Evolutionary conservation across 768 basidiomycete species (phyloP).

Genomic region (Leccinum disarticulatum): DNA sequence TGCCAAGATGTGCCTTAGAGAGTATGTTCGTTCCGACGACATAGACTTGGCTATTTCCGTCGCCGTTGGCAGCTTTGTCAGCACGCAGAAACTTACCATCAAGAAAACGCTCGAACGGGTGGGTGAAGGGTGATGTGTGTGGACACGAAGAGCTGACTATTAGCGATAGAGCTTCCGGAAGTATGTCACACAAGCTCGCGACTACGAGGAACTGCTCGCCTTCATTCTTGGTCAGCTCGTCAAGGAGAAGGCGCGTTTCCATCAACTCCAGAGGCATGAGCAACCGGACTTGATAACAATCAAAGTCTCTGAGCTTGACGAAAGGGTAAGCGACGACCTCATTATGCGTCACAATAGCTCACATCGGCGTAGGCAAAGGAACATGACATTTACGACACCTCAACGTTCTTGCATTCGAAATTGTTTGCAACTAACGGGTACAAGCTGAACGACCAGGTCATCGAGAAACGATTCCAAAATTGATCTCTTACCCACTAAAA

Average conservation of each 20-base stretch:
- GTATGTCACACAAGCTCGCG: conserved; percentile 92
- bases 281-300: conserved; percentile 78
- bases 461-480: conserved; percentile 72
- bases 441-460: conserved; percentile 57
- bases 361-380: conserved; percentile 75
- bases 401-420: conserved; percentile 81
- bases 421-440: conserved; percentile 91
- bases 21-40: conserved; percentile 94
- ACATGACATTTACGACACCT: conserved; percentile 90
- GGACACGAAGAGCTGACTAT: conserved; percentile 13
- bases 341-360: conserved; percentile 5
- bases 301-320: conserved; percentile 81
- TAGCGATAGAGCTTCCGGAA: conserved; percentile 84
- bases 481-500: conserved; percentile 17
- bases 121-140: not conserved
- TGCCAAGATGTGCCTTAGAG: conserved; percentile 96
- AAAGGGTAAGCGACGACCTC: conserved; percentile 56
- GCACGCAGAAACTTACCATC: conserved; percentile 96
- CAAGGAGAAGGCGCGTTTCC: conserved; percentile 87
- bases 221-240: conserved; percentile 93
- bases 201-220: conserved; percentile 92
- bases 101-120: conserved; percentile 97
- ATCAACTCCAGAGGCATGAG: conserved; percentile 73
- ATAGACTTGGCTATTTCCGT: conserved; percentile 97
- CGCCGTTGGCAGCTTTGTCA: conserved; percentile 92